Evolutionary conservation across 805 yeast genomes (phyloP), one percentile per base, ranked within the genome.

Genomic region (Brettanomyces naardenensis): DNA sequence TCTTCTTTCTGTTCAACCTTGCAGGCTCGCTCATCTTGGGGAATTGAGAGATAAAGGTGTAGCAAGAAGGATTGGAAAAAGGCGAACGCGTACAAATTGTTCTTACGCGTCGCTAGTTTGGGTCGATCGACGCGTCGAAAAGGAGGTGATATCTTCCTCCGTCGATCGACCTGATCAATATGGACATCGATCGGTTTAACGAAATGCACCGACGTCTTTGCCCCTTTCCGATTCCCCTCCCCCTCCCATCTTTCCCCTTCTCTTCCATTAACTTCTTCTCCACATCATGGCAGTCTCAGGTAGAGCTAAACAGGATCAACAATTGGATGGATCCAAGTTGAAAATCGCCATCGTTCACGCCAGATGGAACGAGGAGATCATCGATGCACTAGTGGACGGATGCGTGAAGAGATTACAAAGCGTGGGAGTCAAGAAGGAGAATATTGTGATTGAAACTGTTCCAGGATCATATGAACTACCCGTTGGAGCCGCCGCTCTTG

Each of bases 401-500:
- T 88, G 92, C 19, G 59, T 77, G 27, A 58, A 64, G 23, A 73
- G 74, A 56, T 64, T 89, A 55, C 46, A 52, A 33, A 71, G 70
- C 31, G 62, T 82, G 39, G 88, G 88, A 20, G 97, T 92, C 21
- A 61, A 66, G 49, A 78, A 78, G 47, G 80, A 75, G 46, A 85
- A 88, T 62, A 88, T 92, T 45, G 57, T 75, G 39, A 65, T 89
- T 38, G 92, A 87, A 60, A 68, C 89, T 6, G 95, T 92, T 17
- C 98, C 98, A 7, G 98, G 98, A 23, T 80, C 95, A 9, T 92
- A 79, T 56, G 98, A 92, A 66, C 70, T 92, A 46, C 98, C 98
- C 13, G 84, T 67, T 57, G 97, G 87, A 26, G 68, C 87, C 21
- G 68, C 73, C 58, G 64, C 65, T 43, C 62, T 78, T 44, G 61